Percentiles rank a stretch among this genome's conserved stretches.
Evolutionary conservation across 1,139 yeast genomes (phyloP).

Genomic region (Nakaseomyces glabratus): DNA sequence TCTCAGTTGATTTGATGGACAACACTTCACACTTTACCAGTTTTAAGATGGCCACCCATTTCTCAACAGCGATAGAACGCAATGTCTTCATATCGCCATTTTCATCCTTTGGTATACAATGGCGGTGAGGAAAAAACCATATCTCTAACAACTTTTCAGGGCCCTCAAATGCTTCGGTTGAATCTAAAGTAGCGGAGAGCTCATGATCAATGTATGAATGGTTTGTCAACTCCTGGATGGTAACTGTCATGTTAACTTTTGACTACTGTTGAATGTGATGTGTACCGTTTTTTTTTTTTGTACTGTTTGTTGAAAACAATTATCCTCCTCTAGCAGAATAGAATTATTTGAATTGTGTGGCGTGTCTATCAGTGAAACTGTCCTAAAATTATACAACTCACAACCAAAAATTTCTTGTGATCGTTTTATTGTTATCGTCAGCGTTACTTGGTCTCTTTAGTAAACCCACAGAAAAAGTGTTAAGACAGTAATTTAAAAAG

Average conservation of each 20-base stretch:
- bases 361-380: too few species aligned
- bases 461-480: too few species aligned
- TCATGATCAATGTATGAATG: conserved; percentile 65
- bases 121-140: conserved; percentile 61
- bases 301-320: too few species aligned
- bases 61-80: conserved; percentile 53
- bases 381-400: too few species aligned
- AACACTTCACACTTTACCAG: conserved; percentile 81
- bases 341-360: too few species aligned
- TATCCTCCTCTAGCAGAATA: too few species aligned
- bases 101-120: conserved; percentile 27
- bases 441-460: too few species aligned
- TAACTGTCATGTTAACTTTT: conserved; percentile 26
- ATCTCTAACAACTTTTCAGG: conserved; percentile 90
- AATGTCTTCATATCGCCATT: conserved; percentile 40
- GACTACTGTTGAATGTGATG: too few species aligned
- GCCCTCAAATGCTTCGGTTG: conserved; percentile 90
- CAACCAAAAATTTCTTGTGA: too few species aligned
- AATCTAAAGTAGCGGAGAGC: conserved; percentile 70
- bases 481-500: too few species aligned
- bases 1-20: conserved; percentile 60
- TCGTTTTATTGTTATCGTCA: too few species aligned
- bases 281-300: too few species aligned
- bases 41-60: conserved; percentile 69
- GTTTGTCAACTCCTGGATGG: conserved; percentile 27